Conservation (phyloP, 306 rosid species). For the Argentina anserina region DNA sequence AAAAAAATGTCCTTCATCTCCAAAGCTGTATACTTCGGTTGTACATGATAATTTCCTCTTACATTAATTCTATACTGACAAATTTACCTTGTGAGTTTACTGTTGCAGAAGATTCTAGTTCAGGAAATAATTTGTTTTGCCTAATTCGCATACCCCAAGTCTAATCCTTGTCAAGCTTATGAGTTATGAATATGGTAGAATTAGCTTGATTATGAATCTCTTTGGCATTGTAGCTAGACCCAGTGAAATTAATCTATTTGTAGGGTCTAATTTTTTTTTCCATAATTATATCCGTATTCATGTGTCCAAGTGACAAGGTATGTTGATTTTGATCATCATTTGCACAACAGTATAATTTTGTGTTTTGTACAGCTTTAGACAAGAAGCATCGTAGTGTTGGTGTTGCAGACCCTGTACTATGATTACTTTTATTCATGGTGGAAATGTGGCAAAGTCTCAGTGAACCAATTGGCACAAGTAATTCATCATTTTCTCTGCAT, state of each 20-base stretch:
- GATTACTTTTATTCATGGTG: slow-evolving; percentile 49
- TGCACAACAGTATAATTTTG: neutral
- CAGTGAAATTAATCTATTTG: neutral
- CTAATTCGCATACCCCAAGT: neutral
- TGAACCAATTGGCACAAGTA: slow-evolving; percentile 33
- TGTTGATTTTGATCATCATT: neutral
- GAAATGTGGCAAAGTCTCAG: slow-evolving; percentile 27
- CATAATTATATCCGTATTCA: neutral
- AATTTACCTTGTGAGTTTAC: neutral
- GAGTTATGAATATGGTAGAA: neutral
- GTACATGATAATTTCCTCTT: neutral
- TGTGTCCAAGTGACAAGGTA: neutral
- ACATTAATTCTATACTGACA: too few species aligned
- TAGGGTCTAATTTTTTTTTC: neutral
- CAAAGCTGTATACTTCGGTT: neutral
- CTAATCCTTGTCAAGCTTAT: neutral
- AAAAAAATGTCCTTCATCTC: too few species aligned
- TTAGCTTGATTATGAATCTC: neutral
- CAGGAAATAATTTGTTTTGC: neutral
- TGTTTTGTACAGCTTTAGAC: slow-evolving; percentile 63
- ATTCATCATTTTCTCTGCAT: neutral
- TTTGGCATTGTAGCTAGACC: neutral
- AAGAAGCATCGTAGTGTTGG: slow-evolving; percentile 59
- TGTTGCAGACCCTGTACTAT: slow-evolving; percentile 68
- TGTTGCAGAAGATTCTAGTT: neutral